Evolutionary conservation across 1,139 yeast genomes (phyloP).

Genomic region (Zygoascus meyerae): DNA sequence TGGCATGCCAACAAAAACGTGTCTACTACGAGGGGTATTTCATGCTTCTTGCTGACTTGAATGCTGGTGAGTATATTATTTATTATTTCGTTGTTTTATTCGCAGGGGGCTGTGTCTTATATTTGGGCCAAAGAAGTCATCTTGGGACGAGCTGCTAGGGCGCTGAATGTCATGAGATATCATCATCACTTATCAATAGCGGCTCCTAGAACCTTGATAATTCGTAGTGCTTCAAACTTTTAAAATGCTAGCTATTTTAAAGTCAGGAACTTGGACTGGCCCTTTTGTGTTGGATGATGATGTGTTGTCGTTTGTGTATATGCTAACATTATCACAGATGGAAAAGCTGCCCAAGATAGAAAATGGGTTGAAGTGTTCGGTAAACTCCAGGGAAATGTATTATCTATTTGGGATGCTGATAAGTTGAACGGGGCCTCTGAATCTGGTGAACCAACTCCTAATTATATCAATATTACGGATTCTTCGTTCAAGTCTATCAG

Average conservation of each 20-base stretch:
- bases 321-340: conserved; percentile 47
- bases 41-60: conserved; percentile 38
- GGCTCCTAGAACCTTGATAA: no score
- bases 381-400: conserved; percentile 79
- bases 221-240: no score
- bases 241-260: no score
- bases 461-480: conserved; percentile 84
- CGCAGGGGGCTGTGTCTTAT: no score
- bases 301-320: not conserved
- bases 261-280: no score
- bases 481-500: conserved; percentile 76
- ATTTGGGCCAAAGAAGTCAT: no score
- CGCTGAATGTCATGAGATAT: no score
- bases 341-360: conserved; percentile 66
- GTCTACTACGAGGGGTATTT: conserved; percentile 45
- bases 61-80: conserved; percentile 23
- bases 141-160: no score
- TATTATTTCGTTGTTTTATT: no score
- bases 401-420: conserved; percentile 90
- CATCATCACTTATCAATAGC: no score
- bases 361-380: conserved; percentile 93
- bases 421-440: conserved; percentile 50
- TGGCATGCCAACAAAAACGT: conserved; percentile 48
- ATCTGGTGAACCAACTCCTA: conserved; percentile 47
- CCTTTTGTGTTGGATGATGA: no score